A percentile compares a stretch with the other conserved stretches of the same genome.
Conservation (phyloP, 2,329 filamentous ascomycete species). For the Akanthomyces dipterigenus region DNA sequence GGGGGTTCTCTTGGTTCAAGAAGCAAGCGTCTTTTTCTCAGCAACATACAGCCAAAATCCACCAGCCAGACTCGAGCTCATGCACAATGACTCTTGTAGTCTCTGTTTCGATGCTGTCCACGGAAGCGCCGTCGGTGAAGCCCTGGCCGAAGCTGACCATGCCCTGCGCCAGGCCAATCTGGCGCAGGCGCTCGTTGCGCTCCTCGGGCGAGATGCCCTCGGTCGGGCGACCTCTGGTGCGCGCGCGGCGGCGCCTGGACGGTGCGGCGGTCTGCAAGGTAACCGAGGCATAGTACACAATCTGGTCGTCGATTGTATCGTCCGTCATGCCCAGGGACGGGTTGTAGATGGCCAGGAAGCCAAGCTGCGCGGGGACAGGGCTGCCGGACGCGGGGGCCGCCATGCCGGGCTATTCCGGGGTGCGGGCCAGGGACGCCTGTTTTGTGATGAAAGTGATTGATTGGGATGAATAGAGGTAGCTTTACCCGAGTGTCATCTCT, state of each 20-base stretch:
- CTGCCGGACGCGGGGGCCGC: slow-evolving; percentile 18
- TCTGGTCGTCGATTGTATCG: slow-evolving; percentile 64
- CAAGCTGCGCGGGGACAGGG: slow-evolving; percentile 65
- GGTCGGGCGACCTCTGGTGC: slow-evolving; percentile 33
- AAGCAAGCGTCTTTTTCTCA: background rate
- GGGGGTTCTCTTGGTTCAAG: background rate
- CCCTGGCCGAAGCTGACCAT: slow-evolving; percentile 90
- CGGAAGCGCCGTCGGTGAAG: slow-evolving; percentile 69
- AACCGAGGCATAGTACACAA: slow-evolving; percentile 83
- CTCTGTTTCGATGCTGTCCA: slow-evolving; percentile 87
- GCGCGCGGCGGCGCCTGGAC: slow-evolving; percentile 28
- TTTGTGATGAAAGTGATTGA: background rate
- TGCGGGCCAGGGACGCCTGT: background rate
- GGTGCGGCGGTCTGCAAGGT: slow-evolving; percentile 30
- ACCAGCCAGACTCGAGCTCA: slow-evolving; percentile 88
- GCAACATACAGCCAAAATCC: slow-evolving; percentile 75
- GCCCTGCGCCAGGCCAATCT: slow-evolving; percentile 93
- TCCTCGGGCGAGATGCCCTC: slow-evolving; percentile 52
- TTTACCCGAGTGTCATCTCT: background rate
- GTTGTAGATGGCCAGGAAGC: slow-evolving; percentile 93
- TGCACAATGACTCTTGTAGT: slow-evolving; percentile 77
- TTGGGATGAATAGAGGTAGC: background rate
- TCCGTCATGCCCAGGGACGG: slow-evolving; percentile 63
- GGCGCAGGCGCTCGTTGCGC: slow-evolving; percentile 78
- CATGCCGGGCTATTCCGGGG: background rate